Evolutionary conservation across 2,329 filamentous ascomycete species (phyloP).

Genomic region (Pyrenophora seminiperda): DNA sequence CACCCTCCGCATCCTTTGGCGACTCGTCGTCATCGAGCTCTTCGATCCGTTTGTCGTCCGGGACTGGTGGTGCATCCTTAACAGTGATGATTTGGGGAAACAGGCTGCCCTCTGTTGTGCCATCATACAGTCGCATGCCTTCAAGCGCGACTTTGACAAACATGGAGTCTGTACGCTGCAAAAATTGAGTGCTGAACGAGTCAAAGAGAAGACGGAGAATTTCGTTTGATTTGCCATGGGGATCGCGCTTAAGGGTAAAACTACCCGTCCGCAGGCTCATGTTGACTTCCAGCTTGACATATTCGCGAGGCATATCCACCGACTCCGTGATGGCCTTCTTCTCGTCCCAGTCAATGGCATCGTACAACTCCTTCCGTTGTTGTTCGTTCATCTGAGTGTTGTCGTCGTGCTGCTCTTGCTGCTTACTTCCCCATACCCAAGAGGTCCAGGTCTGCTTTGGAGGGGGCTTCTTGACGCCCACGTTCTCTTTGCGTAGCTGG

Average conservation of each 20-base stretch:
- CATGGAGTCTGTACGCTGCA: slow-evolving; percentile 89
- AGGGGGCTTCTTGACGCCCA: slow-evolving; percentile 77
- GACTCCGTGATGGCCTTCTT: slow-evolving; percentile 87
- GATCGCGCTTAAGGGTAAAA: slow-evolving; percentile 88
- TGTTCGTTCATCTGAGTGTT: slow-evolving; percentile 85
- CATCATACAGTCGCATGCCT: slow-evolving; percentile 92
- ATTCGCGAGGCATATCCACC: slow-evolving; percentile 87
- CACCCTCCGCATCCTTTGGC: slow-evolving; percentile 51
- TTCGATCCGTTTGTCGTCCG: slow-evolving; percentile 56
- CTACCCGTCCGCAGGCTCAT: slow-evolving; percentile 93
- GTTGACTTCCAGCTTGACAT: slow-evolving; percentile 90
- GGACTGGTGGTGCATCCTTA: slow-evolving; percentile 75
- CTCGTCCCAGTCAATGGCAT: slow-evolving; percentile 98
- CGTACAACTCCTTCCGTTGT: slow-evolving; percentile 93
- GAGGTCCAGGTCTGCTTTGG: slow-evolving; percentile 85
- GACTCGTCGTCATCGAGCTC: slow-evolving; percentile 57
- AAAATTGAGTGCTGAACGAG: slow-evolving; percentile 85
- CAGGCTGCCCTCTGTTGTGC: slow-evolving; percentile 86
- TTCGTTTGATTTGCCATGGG: slow-evolving; percentile 76
- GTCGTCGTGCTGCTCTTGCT: slow-evolving; percentile 69
- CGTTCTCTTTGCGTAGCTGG: slow-evolving; percentile 92
- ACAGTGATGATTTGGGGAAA: slow-evolving; percentile 96
- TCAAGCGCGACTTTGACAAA: slow-evolving; percentile 88
- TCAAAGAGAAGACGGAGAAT: slow-evolving; percentile 93
- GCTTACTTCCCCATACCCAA: slow-evolving; percentile 78